A percentile compares a stretch with the other conserved stretches of the same genome.
These are phyloP conservation scores for Aspergillus proliferans DNA, from an alignment of 2,329 filamentous ascomycete genomes.

Conservation along the genomic window DNA sequence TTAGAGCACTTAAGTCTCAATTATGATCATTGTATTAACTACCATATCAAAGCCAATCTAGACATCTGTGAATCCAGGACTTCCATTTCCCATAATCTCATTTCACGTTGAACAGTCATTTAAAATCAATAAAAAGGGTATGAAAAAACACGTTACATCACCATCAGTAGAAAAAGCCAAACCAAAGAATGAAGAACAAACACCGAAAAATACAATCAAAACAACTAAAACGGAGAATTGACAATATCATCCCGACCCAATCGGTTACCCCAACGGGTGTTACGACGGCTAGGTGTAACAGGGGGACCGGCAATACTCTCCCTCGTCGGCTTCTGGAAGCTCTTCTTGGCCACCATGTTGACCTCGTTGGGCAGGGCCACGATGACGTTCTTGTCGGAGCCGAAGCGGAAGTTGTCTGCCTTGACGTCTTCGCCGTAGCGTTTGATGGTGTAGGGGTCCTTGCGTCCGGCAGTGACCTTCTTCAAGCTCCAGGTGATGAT, in stretches of 20 bases:
- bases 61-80: too few relatives aligned
- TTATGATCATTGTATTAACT: background rate
- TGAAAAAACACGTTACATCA: background rate
- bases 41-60: too few relatives aligned
- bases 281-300: conserved; percentile 41
- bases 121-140: conserved; percentile 1
- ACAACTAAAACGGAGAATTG: conserved; percentile 56
- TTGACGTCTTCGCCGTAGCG: conserved; percentile 92
- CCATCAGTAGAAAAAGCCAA: background rate
- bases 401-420: conserved; percentile 97
- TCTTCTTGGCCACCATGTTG: conserved; percentile 88
- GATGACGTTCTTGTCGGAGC: conserved; percentile 95
- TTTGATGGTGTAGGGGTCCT: conserved; percentile 93
- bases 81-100: background rate
- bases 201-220: conserved; percentile 11
- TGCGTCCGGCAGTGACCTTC: conserved; percentile 73
- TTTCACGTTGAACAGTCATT: conserved; percentile 1
- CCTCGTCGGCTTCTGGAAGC: conserved; percentile 78
- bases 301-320: conserved; percentile 73
- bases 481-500: conserved; percentile 95
- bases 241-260: conserved; percentile 78
- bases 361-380: conserved; percentile 95
- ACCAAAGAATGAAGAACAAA: conserved; percentile 2
- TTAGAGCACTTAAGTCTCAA: too few relatives aligned
- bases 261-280: conserved; percentile 29